Conservation (phyloP, 2,329 filamentous ascomycete species). For the Diaporthe eres region DNA sequence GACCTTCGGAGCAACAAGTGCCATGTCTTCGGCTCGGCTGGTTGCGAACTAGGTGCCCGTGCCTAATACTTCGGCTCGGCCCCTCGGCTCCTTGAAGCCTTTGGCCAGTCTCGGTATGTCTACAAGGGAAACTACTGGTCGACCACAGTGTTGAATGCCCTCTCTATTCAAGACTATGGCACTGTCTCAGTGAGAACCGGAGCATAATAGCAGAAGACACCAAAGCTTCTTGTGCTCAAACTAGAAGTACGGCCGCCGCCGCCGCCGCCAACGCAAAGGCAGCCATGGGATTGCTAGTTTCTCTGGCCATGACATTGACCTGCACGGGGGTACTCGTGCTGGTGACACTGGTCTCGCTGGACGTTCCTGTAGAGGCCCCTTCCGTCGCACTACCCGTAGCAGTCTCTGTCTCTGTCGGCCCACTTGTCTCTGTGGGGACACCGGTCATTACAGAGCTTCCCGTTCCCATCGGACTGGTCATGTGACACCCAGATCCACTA, state of each 20-base stretch:
- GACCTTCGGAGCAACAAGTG: not conserved
- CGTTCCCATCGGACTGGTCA: not conserved
- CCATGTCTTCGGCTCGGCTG: slow-evolving; percentile 2
- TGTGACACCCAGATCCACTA: not conserved
- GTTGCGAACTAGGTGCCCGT: not conserved
- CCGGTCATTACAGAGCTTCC: not conserved
- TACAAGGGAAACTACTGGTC: rapidly evolving
- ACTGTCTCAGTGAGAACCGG: not conserved
- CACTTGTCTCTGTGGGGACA: not conserved
- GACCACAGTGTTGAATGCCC: no score
- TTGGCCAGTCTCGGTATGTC: not conserved
- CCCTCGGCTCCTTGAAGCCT: not conserved
- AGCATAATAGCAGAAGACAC: not conserved
- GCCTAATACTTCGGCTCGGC: not conserved
- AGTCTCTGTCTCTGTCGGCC: not conserved
- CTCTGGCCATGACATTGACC: not conserved
- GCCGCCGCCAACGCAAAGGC: not conserved
- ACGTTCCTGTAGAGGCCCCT: not conserved
- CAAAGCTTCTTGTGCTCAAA: not conserved
- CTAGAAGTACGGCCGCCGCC: not conserved
- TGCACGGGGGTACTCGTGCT: not conserved
- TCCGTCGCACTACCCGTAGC: not conserved
- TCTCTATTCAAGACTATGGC: not conserved
- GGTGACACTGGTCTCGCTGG: not conserved
- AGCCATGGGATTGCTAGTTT: not conserved